Evolutionary conservation across 2,329 filamentous ascomycete genomes (phyloP), one percentile per base, ranked within the genome.

Genomic region (Sclerotiophoma versabilis): DNA sequence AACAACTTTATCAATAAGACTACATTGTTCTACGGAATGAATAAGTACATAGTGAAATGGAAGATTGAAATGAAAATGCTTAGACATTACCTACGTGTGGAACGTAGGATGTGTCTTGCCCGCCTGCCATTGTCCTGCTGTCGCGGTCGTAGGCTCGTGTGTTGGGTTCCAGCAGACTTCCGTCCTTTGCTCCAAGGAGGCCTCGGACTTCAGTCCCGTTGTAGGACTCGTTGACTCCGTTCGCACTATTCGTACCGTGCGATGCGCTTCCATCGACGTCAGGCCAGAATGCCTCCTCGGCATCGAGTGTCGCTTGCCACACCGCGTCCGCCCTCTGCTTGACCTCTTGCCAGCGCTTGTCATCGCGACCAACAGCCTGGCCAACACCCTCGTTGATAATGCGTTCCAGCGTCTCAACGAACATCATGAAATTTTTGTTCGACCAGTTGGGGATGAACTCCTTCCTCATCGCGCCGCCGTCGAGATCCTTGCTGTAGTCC

Each of bases 401-500:
- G 19, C 68, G 73, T 22, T 80, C 83, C 49, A 88, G 76, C 42
- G 76, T 73, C 47, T 81, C 75, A 12, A 89, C 86, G 75, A 89
- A 88, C 44, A 62, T 74, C 30, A 77, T 77, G 68, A 90, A 90
- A 63, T 86, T 84, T 2, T 69, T 60, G 58, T 83, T 85, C 37
- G 83, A 86, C 88, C 87, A 90, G 64, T 90, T 90, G 0, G 83
- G 83, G 52, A 90, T 89, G 58, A 90, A 88, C 65, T 84, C 82
- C 43, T 78, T 79, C 51, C 87, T 78, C 70, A 90, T 71, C 5
- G 86, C 87, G 0, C 87, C 87, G 0, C 86, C 86, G 68, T 90
- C 87, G 0, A 77, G 77, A 65, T 89, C 87, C n/a, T 70, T 65
- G n/a, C 60, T 50, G 41, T 58, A 63, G 3, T 32, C 33, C 11